Evolutionary conservation across 768 basidiomycete genomes (phyloP), one percentile per base, ranked within the genome.

Genomic region (Lyophyllum shimeji): DNA sequence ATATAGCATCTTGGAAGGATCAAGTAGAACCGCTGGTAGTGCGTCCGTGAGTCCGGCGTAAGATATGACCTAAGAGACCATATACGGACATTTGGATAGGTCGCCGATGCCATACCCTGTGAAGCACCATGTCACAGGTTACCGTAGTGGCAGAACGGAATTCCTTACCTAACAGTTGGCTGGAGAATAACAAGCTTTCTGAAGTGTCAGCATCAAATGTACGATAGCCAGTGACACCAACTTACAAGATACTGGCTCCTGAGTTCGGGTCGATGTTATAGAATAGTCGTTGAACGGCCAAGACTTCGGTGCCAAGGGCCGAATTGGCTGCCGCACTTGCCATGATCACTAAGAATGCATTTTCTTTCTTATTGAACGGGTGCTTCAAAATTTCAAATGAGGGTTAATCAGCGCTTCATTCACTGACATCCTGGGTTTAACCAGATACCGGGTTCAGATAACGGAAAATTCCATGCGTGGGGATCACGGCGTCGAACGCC

Each of bases 311-410:
- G 1, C 74, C 82, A 13, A 83, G 72, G 3, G 82, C 81, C 0
- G 78, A 75, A 44, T 77, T 81, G 15, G 82, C 76, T 3, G 82
- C 81, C 2, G 82, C 80, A 55, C 77, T 75, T 20, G 82, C 63
- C 82, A 83, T 83, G 53, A 83, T 81, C 9, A 83, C 74, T 31
- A 83, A 78, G 58, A 83, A 81, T 0, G 81, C 79, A 64, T 81
- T 80, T 62, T 84, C 82, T 54, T 83, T 83, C 65, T 80, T 83
- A 65, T 83, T 83, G 67, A 82, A 83, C 2, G 82, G 79, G 23
- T 78, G 74, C 81, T 82, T n/a, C n/a, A 37, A 5, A 40, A 74
- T 82, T 82, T n/a, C n/a, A 37, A 5, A 40, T 42, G 7, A 13
- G 27, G 34, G 45, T 61, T 23, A 56, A 31, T 49, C 46, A 43